Evolutionary conservation across 202 grass and related monocot genomes (phyloP).

Genomic region (Cymbopogon flexuosus): DNA sequence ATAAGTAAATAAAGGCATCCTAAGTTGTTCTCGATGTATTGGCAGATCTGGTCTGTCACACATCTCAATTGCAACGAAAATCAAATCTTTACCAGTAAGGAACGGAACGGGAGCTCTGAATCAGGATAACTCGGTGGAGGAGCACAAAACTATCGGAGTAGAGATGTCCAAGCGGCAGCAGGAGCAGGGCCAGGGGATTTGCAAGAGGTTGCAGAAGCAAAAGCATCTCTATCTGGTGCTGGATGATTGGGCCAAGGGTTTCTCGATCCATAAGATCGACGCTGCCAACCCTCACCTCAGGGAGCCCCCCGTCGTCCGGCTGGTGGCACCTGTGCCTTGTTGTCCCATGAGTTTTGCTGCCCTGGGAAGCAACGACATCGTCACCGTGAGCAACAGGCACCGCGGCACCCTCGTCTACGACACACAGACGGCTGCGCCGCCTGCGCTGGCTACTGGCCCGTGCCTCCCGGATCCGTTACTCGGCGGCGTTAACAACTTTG

Average conservation of each 20-base stretch:
- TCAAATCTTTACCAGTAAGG: neutral
- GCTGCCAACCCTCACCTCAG: neutral
- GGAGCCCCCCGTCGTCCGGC: neutral
- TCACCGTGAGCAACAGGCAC: neutral
- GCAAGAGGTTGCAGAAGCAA: neutral
- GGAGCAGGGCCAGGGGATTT: neutral
- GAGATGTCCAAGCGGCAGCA: neutral
- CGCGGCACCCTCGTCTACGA: neutral
- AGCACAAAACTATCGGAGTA: neutral
- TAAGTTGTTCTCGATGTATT: neutral
- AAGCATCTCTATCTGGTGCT: neutral
- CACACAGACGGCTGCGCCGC: neutral
- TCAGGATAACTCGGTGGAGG: neutral
- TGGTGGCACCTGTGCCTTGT: neutral
- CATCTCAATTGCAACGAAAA: neutral
- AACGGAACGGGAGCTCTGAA: neutral
- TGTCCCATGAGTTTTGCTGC: neutral
- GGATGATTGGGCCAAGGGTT: constrained; percentile 2
- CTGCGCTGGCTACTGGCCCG: neutral
- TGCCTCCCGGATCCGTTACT: neutral
- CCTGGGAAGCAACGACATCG: neutral
- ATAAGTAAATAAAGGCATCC: neutral
- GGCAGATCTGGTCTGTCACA: neutral
- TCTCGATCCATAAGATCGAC: neutral
- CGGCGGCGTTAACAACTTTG: neutral